Evolutionary conservation across 2,329 filamentous ascomycete genomes (phyloP).

Genomic region (Hypomyces perniciosus): DNA sequence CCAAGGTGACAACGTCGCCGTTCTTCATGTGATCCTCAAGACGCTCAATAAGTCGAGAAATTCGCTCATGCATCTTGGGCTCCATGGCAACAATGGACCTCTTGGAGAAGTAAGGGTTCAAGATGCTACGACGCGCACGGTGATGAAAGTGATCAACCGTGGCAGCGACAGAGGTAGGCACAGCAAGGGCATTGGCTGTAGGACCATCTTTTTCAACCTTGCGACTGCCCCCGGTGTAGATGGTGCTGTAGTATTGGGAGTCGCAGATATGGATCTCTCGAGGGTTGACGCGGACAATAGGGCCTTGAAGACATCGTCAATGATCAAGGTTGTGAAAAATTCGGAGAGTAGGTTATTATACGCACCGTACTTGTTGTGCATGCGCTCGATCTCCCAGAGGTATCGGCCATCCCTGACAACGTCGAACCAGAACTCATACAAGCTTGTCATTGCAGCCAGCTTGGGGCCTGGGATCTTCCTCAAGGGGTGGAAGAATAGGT

Average conservation of each 20-base stretch:
- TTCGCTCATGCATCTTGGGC: slow-evolving; percentile 15
- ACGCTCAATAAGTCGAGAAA: slow-evolving; percentile 2
- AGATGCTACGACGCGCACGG: slow-evolving; percentile 9
- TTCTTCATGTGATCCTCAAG: background rate
- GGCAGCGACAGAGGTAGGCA: slow-evolving; percentile 3
- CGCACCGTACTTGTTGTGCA: slow-evolving; percentile 26
- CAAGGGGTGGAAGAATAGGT: slow-evolving; percentile 27
- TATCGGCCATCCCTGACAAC: slow-evolving; percentile 20
- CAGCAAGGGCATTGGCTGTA: slow-evolving; percentile 3
- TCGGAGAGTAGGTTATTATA: background rate
- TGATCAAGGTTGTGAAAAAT: background rate
- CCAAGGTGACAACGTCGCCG: too few relatives aligned
- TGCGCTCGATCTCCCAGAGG: slow-evolving; percentile 20
- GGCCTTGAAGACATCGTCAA: slow-evolving; percentile 15
- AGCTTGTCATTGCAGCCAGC: slow-evolving; percentile 20
- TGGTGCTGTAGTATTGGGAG: slow-evolving; percentile 18
- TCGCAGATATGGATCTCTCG: slow-evolving; percentile 26
- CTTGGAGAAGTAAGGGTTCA: slow-evolving; percentile 22
- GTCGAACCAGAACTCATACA: slow-evolving; percentile 26
- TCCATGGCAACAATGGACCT: slow-evolving; percentile 12
- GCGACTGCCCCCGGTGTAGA: slow-evolving; percentile 16
- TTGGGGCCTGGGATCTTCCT: slow-evolving; percentile 26
- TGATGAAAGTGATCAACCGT: slow-evolving; percentile 13
- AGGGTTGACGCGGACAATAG: slow-evolving; percentile 28
- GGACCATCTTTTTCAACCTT: slow-evolving; percentile 2